phyloP scores from a whole-genome alignment of 345 rosid genomes.

The Lepidium sativum region DNA sequence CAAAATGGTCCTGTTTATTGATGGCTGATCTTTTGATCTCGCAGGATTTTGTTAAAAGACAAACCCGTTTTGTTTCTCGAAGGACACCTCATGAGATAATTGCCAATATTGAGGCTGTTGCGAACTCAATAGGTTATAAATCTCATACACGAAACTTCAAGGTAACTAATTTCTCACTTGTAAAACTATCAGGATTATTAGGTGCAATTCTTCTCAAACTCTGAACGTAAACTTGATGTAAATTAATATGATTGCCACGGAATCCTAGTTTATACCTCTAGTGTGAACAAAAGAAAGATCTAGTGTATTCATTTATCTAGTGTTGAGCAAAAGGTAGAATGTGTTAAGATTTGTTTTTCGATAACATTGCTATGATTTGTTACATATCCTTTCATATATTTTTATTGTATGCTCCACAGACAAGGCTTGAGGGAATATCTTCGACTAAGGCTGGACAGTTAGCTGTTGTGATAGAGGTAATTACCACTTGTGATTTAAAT shows the following conservation, averaged over 20 bases:
- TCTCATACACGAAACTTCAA: conserved; percentile 67
- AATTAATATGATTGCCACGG: neutral
- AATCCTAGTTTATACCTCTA: neutral
- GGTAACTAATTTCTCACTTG: conserved; percentile 37
- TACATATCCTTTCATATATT: neutral
- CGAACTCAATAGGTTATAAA: conserved; percentile 51
- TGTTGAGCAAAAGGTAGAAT: neutral
- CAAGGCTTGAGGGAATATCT: conserved; percentile 64
- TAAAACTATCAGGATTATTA: neutral
- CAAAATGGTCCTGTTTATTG: neutral
- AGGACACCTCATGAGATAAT: conserved; percentile 57
- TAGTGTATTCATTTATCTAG: neutral
- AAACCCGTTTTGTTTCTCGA: conserved; percentile 82
- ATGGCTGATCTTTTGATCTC: neutral
- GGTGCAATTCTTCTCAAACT: neutral
- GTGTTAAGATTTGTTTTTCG: neutral
- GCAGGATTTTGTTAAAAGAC: conserved; percentile 73
- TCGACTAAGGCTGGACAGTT: conserved; percentile 49
- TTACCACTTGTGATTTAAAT: neutral
- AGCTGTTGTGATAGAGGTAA: conserved; percentile 76
- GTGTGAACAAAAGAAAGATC: neutral
- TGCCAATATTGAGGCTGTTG: conserved; percentile 63
- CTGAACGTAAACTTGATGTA: neutral
- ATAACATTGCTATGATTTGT: neutral
- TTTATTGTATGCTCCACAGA: conserved; percentile 28